phyloP scores from a whole-genome alignment of 2,329 filamentous ascomycete species.

The Geosmithia morbida region DNA sequence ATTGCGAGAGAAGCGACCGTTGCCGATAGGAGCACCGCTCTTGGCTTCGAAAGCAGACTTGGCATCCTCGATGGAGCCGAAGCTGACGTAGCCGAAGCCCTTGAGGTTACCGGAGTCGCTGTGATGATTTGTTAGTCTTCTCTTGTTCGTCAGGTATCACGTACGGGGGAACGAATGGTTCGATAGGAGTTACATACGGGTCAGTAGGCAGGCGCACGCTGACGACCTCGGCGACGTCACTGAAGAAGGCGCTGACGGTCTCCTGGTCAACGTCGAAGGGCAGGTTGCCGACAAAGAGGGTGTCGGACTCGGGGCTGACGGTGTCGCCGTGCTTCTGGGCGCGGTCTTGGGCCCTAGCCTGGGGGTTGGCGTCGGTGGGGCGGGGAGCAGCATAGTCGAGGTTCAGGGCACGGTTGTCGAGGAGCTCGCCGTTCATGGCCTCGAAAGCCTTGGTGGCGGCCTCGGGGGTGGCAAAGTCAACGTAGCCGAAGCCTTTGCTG shows the following conservation, averaged over 20 bases:
- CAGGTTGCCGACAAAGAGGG: conserved; percentile 84
- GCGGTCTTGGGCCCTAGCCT: conserved; percentile 47
- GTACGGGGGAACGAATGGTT: not conserved
- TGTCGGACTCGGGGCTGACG: conserved; percentile 67
- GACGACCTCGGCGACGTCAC: conserved; percentile 53
- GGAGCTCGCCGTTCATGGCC: conserved; percentile 58
- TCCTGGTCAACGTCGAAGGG: conserved; percentile 75
- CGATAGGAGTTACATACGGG: conserved; percentile 28
- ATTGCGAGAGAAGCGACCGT: conserved; percentile 55
- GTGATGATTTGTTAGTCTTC: conserved; percentile 1
- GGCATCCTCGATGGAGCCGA: conserved; percentile 69
- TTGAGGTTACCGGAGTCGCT: conserved; percentile 72
- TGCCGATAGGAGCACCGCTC: conserved; percentile 48
- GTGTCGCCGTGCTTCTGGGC: conserved; percentile 63
- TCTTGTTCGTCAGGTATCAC: too few relatives aligned
- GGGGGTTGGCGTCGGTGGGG: conserved; percentile 34
- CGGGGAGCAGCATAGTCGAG: conserved; percentile 64
- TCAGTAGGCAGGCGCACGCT: conserved; percentile 83
- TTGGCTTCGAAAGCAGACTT: conserved; percentile 56
- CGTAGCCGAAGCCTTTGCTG: conserved; percentile 87
- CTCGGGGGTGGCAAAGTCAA: conserved; percentile 62
- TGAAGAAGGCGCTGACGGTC: conserved; percentile 58
- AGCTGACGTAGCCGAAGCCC: conserved; percentile 87
- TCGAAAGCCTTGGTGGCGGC: conserved; percentile 59
- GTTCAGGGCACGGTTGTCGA: conserved; percentile 64